These are phyloP conservation scores for Aspergillus nanangensis DNA, from an alignment of 495 filamentous ascomycete genomes.

Conservation along the genomic window DNA sequence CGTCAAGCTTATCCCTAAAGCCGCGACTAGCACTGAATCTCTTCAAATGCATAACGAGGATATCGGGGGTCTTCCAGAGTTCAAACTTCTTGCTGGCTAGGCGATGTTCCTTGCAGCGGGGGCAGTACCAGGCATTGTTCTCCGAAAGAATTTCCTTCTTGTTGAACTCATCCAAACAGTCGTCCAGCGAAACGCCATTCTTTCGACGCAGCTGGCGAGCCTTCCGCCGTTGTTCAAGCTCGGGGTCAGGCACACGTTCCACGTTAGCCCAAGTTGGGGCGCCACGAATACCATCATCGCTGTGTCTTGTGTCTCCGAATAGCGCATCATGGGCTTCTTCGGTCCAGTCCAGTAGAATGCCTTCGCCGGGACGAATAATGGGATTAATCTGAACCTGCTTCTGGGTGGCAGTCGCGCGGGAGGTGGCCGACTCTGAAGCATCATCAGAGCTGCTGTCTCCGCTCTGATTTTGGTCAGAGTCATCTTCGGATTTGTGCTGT, in stretches of 20 bases:
- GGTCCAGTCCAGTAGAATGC: constrained; percentile 80
- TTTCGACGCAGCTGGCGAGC: constrained; percentile 58
- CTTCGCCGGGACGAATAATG: constrained; percentile 72
- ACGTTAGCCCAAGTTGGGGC: constrained; percentile 47
- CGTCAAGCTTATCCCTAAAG: constrained; percentile 83
- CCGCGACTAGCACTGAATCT: constrained; percentile 75
- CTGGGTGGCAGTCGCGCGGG: constrained; percentile 14
- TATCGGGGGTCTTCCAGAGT: constrained; percentile 93
- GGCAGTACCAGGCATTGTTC: constrained; percentile 95
- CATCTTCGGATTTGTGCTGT: constrained; percentile 1
- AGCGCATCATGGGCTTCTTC: constrained; percentile 60
- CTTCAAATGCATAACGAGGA: constrained; percentile 92
- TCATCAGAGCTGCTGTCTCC: constrained; percentile 14
- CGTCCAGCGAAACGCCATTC: constrained; percentile 75
- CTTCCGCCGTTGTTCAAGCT: constrained; percentile 55
- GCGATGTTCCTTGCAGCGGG: constrained; percentile 87
- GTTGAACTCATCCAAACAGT: constrained; percentile 91
- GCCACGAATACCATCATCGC: constrained; percentile 47
- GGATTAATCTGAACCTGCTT: constrained; percentile 46
- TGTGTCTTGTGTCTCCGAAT: constrained; percentile 48
- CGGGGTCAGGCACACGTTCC: constrained; percentile 57
- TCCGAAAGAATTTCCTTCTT: constrained; percentile 87
- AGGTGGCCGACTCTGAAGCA: constrained; percentile 22
- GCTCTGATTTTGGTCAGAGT: constrained; percentile 10
- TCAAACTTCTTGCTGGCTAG: constrained; percentile 94